Percentiles rank a stretch among this genome's conserved stretches.
These are phyloP conservation scores for Pyrus betulifolia DNA, from an alignment of 306 rosid species.

Conservation along the genomic window DNA sequence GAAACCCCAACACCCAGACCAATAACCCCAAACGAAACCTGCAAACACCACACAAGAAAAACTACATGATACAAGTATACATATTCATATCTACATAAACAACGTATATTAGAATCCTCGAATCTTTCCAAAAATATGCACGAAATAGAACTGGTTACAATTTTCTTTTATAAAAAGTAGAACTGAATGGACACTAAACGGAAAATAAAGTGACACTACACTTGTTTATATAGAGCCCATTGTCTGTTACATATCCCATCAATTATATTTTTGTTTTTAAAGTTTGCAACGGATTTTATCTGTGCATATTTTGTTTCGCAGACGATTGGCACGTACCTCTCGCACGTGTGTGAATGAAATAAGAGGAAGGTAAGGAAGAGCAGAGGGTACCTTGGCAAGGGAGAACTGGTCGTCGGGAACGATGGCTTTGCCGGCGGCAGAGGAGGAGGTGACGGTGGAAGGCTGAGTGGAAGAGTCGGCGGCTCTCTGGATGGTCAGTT, in stretches of 20 bases:
- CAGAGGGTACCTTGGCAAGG: slow-evolving; percentile 47
- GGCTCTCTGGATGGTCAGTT: slow-evolving; percentile 35
- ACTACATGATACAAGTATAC: not conserved
- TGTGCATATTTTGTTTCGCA: too few relatives aligned
- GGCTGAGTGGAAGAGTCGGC: slow-evolving; percentile 69
- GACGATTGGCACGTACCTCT: too few relatives aligned
- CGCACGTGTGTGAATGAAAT: not conserved
- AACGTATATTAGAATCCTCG: too few relatives aligned
- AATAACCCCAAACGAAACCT: slow-evolving; percentile 82
- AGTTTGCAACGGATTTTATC: too few relatives aligned
- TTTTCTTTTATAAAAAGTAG: too few relatives aligned
- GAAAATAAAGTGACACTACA: too few relatives aligned
- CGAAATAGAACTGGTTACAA: too few relatives aligned
- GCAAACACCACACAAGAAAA: slow-evolving; percentile 12
- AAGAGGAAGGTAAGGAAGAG: not conserved
- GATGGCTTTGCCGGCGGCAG: slow-evolving; percentile 29
- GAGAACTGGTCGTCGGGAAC: slow-evolving; percentile 62
- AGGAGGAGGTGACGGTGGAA: slow-evolving; percentile 30
- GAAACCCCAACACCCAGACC: slow-evolving; percentile 73
- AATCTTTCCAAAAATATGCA: too few relatives aligned
- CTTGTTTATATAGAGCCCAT: too few relatives aligned
- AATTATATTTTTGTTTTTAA: too few relatives aligned
- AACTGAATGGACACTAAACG: too few relatives aligned
- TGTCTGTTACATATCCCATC: too few relatives aligned
- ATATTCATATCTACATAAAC: not conserved